Base-by-base conservation (phyloP, 306 rosid species). In the Cucurbita moschata region DNA sequence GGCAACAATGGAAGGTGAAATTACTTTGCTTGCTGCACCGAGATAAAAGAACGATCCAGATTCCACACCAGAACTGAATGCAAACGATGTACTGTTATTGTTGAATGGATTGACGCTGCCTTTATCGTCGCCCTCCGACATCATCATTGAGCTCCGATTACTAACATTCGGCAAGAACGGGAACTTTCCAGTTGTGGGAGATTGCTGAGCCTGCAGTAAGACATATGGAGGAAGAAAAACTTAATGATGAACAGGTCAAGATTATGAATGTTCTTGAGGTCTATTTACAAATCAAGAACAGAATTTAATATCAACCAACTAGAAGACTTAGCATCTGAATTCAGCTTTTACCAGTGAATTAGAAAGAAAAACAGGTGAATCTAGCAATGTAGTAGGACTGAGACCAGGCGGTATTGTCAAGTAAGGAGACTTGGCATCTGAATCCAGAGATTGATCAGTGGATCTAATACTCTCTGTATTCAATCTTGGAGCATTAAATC, bases 401-500 rank as follows among this genome's bases (percentile, higher is more conserved):
- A 93, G 92, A 79, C 98, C 98, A 65, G 97, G 94, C 1, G 98
- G 96, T 75, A 93, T 86, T 42, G 96, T 87, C 68, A 90, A 78
- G 84, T 87, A 88, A 81, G 98, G 85, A 77, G 98, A 90, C 67
- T 78, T 88, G 71, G 76, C 13, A 39, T 90, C 90, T 1, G 96
- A 72, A 82, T 82, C 79, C 15, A 81, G 78, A 4, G 96, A 81
- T 70, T 81, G 86, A 56, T 90, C 96, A 39, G 94, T 76, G 30
- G 94, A 84, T 88, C 91, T 87, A 80, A 93, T 88, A 84, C 88
- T 69, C 70, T 93, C 87, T 4, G 98, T 93, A 72, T 86, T 93
- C 86, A 93, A 81, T 85, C 90, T 87, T 0, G 98, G 98, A 70
- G 98, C 98, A 83, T 93, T 93, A 76, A 93, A 93, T 53, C 98